phyloP scores from a whole-genome alignment of 2,329 filamentous ascomycete genomes.

The Sporothrix protearum region DNA sequence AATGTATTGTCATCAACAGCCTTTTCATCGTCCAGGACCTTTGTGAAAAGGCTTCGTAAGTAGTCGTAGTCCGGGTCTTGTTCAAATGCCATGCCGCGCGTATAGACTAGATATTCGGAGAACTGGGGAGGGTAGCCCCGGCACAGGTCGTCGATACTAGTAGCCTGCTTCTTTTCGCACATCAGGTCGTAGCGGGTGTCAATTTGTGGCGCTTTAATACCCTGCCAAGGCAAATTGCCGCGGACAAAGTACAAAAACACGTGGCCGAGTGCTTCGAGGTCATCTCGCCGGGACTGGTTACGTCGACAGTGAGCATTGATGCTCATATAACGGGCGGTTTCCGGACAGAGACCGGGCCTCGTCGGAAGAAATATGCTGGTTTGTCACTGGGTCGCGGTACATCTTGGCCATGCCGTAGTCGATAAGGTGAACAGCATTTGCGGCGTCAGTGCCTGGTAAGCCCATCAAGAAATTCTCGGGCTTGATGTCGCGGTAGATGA shows the following conservation, averaged over 20 bases:
- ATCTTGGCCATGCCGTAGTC: conserved; percentile 99
- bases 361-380: conserved; percentile 95
- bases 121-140: conserved; percentile 95
- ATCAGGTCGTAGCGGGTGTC: conserved; percentile 99
- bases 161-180: conserved; percentile 98
- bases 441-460: conserved; percentile 79
- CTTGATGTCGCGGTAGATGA: conserved; percentile 99
- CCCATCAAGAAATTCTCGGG: conserved; percentile 99
- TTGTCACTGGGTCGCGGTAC: conserved; percentile 96
- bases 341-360: conserved; percentile 95
- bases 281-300: conserved; percentile 92
- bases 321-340: conserved; percentile 98
- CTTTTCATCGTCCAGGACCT: conserved; percentile 86
- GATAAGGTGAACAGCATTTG: conserved; percentile 95
- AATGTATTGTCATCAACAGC: conserved; percentile 96
- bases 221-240: conserved; percentile 67
- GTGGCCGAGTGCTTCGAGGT: conserved; percentile 83
- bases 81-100: conserved; percentile 94
- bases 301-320: conserved; percentile 98
- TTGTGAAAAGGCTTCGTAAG: conserved; percentile 88
- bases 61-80: conserved; percentile 98
- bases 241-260: conserved; percentile 72
- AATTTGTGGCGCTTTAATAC: conserved; percentile 66
- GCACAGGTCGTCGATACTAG: conserved; percentile 91
- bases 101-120: conserved; percentile 93